Evolutionary conservation across 169 alveolate genomes (phyloP).

Genomic region (Miamiensis avidus): DNA sequence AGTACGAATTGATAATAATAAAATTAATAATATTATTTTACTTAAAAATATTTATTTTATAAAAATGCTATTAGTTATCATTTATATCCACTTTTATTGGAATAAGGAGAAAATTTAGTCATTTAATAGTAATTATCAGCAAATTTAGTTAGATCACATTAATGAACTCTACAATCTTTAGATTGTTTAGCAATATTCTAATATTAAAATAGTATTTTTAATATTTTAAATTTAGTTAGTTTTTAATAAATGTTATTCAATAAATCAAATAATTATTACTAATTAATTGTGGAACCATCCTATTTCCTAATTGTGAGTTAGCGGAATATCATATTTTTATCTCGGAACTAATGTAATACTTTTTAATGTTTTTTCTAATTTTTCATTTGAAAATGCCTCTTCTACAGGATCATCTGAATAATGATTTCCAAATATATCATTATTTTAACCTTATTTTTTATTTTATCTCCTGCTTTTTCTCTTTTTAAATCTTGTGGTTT

Average conservation of each 20-base stretch:
- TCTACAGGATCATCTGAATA: conserved; percentile 53
- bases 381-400: conserved; percentile 49
- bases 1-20: too few species aligned
- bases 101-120: conserved; percentile 35
- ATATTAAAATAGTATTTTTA: neutral
- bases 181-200: neutral
- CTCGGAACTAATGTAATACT: conserved; percentile 38
- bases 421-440: conserved; percentile 47
- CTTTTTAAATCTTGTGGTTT: conserved; percentile 30
- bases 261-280: neutral
- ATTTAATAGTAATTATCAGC: conserved; percentile 45
- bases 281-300: conserved; percentile 47
- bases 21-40: too few species aligned
- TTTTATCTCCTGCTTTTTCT: conserved; percentile 21
- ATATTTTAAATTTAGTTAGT: neutral
- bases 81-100: neutral
- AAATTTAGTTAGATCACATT: conserved; percentile 44
- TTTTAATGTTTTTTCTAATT: conserved; percentile 42
- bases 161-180: conserved; percentile 16
- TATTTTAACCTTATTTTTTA: conserved; percentile 4
- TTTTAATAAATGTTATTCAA: conserved; percentile 22
- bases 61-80: neutral
- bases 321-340: conserved; percentile 39
- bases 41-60: too few species aligned
- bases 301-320: conserved; percentile 35